phyloP scores from a whole-genome alignment of 306 rosid species.

The Cicer bijugum region DNA sequence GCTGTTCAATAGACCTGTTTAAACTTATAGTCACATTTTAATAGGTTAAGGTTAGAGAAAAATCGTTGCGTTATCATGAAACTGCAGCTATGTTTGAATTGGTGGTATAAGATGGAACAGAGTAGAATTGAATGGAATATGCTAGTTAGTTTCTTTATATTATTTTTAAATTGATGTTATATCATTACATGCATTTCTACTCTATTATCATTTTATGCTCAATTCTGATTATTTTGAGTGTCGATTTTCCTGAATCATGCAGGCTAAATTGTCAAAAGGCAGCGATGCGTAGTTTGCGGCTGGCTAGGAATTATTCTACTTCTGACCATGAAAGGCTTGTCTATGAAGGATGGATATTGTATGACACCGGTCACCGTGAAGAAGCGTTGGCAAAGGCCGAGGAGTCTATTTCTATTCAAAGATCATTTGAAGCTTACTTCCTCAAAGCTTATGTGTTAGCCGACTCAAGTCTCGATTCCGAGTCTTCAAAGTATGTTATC shows the following conservation, averaged over 20 bases:
- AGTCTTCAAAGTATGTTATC: constrained; percentile 70
- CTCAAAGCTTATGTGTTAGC: constrained; percentile 89
- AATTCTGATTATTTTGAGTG: background rate
- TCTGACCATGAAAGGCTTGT: constrained; percentile 85
- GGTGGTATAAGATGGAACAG: too few species aligned
- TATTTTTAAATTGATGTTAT: too few species aligned
- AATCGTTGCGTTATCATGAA: background rate
- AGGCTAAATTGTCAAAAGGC: constrained; percentile 92
- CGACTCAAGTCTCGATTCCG: constrained; percentile 72
- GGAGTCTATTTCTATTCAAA: constrained; percentile 77
- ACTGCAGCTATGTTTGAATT: background rate
- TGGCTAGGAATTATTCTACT: constrained; percentile 76
- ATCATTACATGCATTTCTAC: too few species aligned
- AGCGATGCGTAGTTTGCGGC: constrained; percentile 82
- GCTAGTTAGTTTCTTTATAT: background rate
- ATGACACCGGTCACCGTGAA: constrained; percentile 92
- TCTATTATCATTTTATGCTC: background rate
- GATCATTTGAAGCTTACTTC: constrained; percentile 95
- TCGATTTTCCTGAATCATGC: constrained; percentile 43
- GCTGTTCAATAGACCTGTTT: constrained; percentile 19
- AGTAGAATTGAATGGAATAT: too few species aligned
- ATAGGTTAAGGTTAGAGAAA: constrained; percentile 9
- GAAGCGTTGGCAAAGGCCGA: constrained; percentile 88
- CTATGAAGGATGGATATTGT: constrained; percentile 93
- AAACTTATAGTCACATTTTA: constrained; percentile 12